Evolutionary conservation across 352 stramenopile species (phyloP), one percentile per base, ranked within the genome.

Genomic region (Phytophthora parvispora): DNA sequence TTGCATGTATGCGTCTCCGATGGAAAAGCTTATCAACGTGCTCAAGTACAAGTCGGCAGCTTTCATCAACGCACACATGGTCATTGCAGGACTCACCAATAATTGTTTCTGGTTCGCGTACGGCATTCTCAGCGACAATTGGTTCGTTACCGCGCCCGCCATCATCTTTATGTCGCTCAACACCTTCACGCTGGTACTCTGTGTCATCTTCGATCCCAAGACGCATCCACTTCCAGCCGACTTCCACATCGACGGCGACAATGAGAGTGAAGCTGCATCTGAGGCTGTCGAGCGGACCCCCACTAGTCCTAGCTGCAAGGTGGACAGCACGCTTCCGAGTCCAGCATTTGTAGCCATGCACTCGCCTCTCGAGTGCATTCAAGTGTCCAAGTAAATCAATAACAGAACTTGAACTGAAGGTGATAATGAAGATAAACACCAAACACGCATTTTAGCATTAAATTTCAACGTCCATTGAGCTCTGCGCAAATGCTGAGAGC

Each of bases 21-120:
- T 84, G 63, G 75, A 83, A 66, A 79, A 75, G 42, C 65, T 86
- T 13, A 49, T 68, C 22, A 75, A 76, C 24, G 75, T 86, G 51
- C 66, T 83, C 49, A 73, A 73, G 47, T 51, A 75, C 52, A 61
- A 68, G 22, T 84, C 68, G 4, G 80, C 60, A n/a, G 69, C 68
- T 2, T 87, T 83, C 63, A 78, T 90, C 45, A 80, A 81, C 34
- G 74, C 85, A 32, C 64, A 81, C 53, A 79, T 90, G 67, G 73
- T 84, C 13, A 34, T 80, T 29, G 74, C 77, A 8, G 74, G 71
- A 28, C 64, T 74, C 6, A 51, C 80, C 36, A 90, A 84, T 67
- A 86, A 83, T 48, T 69, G 50, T 15, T 60, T 78, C 6, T 90
- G 72, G 67, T 68, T 77, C 50, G 64, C 68, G 7, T 80, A 80